phyloP scores from a whole-genome alignment of 495 filamentous ascomycete species.

The Lepraria neglecta region DNA sequence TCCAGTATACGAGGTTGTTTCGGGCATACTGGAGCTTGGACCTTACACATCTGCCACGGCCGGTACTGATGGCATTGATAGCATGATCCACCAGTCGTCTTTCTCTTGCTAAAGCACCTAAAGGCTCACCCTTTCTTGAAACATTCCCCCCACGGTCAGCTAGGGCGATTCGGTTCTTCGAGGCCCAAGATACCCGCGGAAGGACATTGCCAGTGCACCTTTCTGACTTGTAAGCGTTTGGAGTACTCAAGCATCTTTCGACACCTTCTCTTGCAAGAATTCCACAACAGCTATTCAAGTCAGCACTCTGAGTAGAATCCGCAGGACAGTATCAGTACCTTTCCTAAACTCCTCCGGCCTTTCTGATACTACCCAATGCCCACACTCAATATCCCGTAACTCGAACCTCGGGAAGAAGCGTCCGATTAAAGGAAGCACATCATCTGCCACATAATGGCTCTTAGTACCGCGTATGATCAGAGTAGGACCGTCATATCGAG shows the following conservation, averaged over 20 bases:
- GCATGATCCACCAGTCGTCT: no score
- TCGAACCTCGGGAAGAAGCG: conserved; percentile 81
- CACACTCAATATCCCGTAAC: conserved; percentile 75
- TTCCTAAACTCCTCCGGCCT: conserved; percentile 79
- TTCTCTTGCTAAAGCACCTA: no score
- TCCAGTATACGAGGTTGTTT: no score
- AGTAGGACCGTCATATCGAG: conserved; percentile 65
- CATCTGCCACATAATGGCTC: conserved; percentile 81
- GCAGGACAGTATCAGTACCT: conserved; percentile 43
- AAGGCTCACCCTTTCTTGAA: no score
- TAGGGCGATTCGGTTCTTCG: no score
- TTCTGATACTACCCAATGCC: conserved; percentile 94
- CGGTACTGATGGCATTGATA: no score
- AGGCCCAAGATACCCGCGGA: no score
- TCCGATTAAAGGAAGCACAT: conserved; percentile 80
- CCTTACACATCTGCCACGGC: no score
- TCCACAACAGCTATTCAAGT: conserved; percentile 48
- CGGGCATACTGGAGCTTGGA: no score
- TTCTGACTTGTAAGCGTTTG: not conserved
- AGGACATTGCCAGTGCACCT: no score
- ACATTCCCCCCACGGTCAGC: no score
- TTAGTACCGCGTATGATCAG: conserved; percentile 78
- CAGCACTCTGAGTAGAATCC: not conserved
- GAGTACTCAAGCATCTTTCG: not conserved
- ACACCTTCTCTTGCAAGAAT: conserved; percentile 55